A percentile compares a stretch with the other conserved stretches of the same genome.
Conservation (phyloP, 441 rosid genomes). For the Croton laevigatus region DNA sequence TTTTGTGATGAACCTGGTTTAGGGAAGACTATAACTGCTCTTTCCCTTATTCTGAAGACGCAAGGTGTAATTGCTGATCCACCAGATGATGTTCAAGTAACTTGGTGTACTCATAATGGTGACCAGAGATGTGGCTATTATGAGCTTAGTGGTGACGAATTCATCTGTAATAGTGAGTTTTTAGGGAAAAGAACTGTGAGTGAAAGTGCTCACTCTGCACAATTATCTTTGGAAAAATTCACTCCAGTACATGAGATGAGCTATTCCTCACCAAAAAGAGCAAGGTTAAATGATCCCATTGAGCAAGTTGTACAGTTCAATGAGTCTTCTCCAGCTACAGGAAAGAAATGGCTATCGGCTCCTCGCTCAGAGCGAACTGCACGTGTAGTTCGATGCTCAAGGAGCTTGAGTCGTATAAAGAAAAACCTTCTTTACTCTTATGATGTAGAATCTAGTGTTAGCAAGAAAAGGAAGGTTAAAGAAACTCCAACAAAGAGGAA, state of each 20-base stretch:
- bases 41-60: conserved; percentile 85
- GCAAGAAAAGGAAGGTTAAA: conserved; percentile 34
- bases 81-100: conserved; percentile 60
- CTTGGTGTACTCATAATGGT: conserved; percentile 71
- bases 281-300: conserved; percentile 39
- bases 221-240: conserved; percentile 36
- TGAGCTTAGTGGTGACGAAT: conserved; percentile 51
- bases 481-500: conserved; percentile 38
- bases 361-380: conserved; percentile 30
- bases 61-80: conserved; percentile 79
- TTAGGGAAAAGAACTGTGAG: conserved; percentile 40
- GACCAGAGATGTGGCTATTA: conserved; percentile 74
- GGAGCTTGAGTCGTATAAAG: conserved; percentile 51
- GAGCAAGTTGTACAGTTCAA: conserved; percentile 36
- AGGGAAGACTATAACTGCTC: conserved; percentile 92
- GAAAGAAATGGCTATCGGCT: conserved; percentile 24
- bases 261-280: conserved; percentile 47
- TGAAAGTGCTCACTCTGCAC: conserved; percentile 42
- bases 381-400: conserved; percentile 39
- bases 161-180: conserved; percentile 32
- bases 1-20: conserved; percentile 99
- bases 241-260: conserved; percentile 31
- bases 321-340: conserved; percentile 30
- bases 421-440: conserved; percentile 57
- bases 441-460: conserved; percentile 36